phyloP scores from a whole-genome alignment of 2,329 filamentous ascomycete species.

The Colletotrichum navitas region DNA sequence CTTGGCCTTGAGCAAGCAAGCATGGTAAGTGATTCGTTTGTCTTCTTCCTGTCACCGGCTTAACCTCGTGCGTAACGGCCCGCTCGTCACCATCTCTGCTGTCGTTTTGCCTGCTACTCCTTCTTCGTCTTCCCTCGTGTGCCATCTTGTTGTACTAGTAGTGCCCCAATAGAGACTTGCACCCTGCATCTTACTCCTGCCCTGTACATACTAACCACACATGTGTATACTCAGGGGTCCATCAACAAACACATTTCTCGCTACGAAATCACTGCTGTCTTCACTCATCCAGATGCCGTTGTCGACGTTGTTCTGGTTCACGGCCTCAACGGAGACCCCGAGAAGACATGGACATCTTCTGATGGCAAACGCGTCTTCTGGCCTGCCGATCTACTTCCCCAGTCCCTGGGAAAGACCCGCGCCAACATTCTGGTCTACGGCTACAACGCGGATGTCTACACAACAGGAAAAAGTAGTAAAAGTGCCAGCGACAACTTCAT shows the following conservation, averaged over 20 bases:
- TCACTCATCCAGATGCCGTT: slow-evolving; percentile 68
- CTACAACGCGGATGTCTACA: slow-evolving; percentile 77
- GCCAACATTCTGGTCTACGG: slow-evolving; percentile 79
- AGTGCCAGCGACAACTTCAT: slow-evolving; percentile 75
- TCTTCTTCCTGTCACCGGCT: not conserved
- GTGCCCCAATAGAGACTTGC: not conserved
- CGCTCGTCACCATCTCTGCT: not conserved
- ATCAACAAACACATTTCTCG: slow-evolving; percentile 64
- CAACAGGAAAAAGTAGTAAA: slow-evolving; percentile 58
- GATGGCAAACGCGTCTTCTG: slow-evolving; percentile 70
- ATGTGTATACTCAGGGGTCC: slow-evolving; percentile 20
- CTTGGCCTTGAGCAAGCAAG: slow-evolving; percentile 30
- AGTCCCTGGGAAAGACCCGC: slow-evolving; percentile 66
- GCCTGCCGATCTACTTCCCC: slow-evolving; percentile 76
- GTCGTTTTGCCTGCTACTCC: not conserved
- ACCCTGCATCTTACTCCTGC: not conserved
- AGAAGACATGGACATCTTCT: slow-evolving; percentile 61
- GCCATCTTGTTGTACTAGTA: not conserved
- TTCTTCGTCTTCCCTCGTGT: not conserved
- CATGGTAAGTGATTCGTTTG: slow-evolving; percentile 27
- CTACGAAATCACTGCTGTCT: slow-evolving; percentile 71
- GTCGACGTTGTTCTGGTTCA: slow-evolving; percentile 79
- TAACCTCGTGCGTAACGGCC: slow-evolving; percentile 6
- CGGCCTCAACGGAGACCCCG: slow-evolving; percentile 75
- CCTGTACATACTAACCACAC: not conserved